Evolutionary conservation across 2,329 filamentous ascomycete genomes (phyloP).

Genomic region (Penicillium sp.): DNA sequence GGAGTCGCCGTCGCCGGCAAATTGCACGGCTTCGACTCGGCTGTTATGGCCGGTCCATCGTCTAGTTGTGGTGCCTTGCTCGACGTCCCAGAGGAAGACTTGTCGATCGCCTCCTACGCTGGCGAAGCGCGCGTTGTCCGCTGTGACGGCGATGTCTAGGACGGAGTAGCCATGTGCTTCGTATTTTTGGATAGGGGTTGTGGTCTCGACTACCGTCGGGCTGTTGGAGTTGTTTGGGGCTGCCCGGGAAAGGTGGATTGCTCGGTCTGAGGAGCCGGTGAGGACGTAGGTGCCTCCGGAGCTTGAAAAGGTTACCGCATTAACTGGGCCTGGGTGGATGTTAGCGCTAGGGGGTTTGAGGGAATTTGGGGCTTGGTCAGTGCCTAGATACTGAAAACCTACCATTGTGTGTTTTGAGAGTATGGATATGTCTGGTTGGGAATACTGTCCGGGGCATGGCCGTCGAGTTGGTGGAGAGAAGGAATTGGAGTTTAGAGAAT

Average conservation of each 20-base stretch:
- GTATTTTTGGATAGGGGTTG: slow-evolving; percentile 72
- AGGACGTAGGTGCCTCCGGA: slow-evolving; percentile 69
- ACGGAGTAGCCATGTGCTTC: slow-evolving; percentile 86
- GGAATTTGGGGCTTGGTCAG: not conserved
- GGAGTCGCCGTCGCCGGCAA: slow-evolving; percentile 65
- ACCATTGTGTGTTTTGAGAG: slow-evolving; percentile 40
- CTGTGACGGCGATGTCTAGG: slow-evolving; percentile 63
- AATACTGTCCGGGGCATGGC: slow-evolving; percentile 26
- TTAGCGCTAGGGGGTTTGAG: not conserved
- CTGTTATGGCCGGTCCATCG: slow-evolving; percentile 64
- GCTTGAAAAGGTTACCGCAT: slow-evolving; percentile 64
- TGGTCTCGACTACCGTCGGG: slow-evolving; percentile 27
- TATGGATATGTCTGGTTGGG: slow-evolving; percentile 36
- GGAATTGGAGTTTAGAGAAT: slow-evolving; percentile 6
- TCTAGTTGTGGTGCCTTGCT: slow-evolving; percentile 64
- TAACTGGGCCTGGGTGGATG: slow-evolving; percentile 53
- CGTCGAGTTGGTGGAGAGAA: not conserved
- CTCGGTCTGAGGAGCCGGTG: slow-evolving; percentile 75
- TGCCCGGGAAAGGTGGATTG: slow-evolving; percentile 73
- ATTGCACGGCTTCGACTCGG: slow-evolving; percentile 68
- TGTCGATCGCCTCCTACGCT: slow-evolving; percentile 82
- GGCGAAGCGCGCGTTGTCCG: slow-evolving; percentile 74
- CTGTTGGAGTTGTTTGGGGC: slow-evolving; percentile 34
- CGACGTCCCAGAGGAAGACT: slow-evolving; percentile 92
- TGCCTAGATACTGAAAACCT: slow-evolving; percentile 1